Evolutionary conservation across 2,329 filamentous ascomycete genomes (phyloP), one percentile per base, ranked within the genome.

Genomic region (Nothopassalora personata): DNA sequence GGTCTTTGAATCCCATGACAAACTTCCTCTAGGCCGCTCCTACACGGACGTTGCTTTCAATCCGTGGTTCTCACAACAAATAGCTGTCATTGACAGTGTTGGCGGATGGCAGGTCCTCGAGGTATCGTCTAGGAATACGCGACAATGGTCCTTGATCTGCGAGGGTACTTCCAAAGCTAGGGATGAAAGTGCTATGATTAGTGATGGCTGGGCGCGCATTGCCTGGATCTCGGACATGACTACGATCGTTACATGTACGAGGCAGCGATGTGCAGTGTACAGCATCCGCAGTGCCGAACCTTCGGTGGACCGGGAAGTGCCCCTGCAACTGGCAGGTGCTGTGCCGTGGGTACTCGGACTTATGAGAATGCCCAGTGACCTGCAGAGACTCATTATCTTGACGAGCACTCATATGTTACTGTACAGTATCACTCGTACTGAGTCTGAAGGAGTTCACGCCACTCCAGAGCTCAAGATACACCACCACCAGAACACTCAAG

Each of bases 81-180:
- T 91, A 54, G 86, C 80, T 15, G 76, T 91, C 28, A 77, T 91
- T 18, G 86, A 91, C 66, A 78, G 83, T 54, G 75, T 75, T 34
- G 88, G 87, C 1, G 77, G 76, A 58, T 92, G 88, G 89, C 85
- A 77, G 47, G 72, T 90, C 4, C 90, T 86, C 85, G 80, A 88
- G 60, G 74, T 88, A 27, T 64, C 49, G n/a, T 50, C 60, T 11
- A 57, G 59, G 3, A 69, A 63, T 15, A 13, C 9, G 11, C 8
- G 27, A 19, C n/a, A 19, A 19, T 10, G 3, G 3, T 28, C 10
- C n/a, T 28, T 9, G n/a, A 18, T 34, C 10, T 30, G 30, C 23
- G 5, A 31, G 6, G n/a, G 27, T n/a, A 13, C 49, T 31, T 8
- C n/a, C 49, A 10, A 19, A n/a, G 49, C 33, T 18, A 11, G n/a